Conservation (phyloP, 768 basidiomycete species). For the Hygrocybe coccinea region DNA sequence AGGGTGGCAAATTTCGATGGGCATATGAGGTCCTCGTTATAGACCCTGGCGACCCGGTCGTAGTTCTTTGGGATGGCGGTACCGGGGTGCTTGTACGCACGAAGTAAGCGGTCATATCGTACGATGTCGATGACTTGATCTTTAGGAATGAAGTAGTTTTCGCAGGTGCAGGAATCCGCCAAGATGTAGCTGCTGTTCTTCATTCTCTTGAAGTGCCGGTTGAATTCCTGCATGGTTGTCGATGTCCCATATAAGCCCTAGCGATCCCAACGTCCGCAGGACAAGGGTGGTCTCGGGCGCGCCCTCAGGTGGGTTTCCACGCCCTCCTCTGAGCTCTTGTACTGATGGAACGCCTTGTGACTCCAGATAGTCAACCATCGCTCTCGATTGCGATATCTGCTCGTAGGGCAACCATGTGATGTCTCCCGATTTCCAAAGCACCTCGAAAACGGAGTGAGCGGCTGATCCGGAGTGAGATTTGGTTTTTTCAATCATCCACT, state of each 20-base stretch:
- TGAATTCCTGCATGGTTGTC: no score
- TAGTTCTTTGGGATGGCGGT: not conserved
- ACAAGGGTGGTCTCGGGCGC: no score
- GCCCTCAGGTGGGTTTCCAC: not conserved
- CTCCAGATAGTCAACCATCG: not conserved
- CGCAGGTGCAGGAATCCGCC: no score
- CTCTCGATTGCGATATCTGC: constrained; percentile 9
- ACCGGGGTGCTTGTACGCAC: not conserved
- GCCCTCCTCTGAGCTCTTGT: not conserved
- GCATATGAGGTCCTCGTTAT: no score
- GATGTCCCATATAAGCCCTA: no score
- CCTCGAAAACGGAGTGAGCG: constrained; percentile 26
- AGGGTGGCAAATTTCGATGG: no score
- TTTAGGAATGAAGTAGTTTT: not conserved
- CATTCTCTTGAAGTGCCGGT: no score
- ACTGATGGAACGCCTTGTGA: not conserved
- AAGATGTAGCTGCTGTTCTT: no score
- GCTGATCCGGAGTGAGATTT: constrained; percentile 24
- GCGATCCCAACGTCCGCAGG: no score
- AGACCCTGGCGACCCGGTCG: not conserved
- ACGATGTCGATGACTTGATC: not conserved
- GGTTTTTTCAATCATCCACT: constrained; percentile 27
- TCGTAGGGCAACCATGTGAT: constrained; percentile 31
- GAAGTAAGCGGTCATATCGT: not conserved
- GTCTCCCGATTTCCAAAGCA: constrained; percentile 34